Percentiles rank a stretch among this genome's conserved stretches.
Evolutionary conservation across 2,329 filamentous ascomycete genomes (phyloP).

Genomic region (Paraphaeosphaeria minitans): DNA sequence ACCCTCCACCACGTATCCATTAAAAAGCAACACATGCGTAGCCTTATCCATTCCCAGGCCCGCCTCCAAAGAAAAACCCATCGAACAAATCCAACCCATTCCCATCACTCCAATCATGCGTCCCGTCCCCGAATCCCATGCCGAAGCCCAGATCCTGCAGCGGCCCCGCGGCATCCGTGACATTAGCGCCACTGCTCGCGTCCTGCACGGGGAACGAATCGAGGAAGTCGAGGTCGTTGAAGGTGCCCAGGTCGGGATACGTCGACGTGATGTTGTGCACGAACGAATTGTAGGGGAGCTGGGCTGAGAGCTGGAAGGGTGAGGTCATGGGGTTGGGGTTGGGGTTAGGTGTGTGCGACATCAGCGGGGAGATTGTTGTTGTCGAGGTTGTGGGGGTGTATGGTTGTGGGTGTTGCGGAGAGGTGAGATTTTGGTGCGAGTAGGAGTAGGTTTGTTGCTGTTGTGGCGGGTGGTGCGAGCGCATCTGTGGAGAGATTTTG

Average conservation of each 20-base stretch:
- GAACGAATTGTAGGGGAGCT: conserved; percentile 39
- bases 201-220: conserved; percentile 53
- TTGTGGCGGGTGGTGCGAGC: conserved; percentile 26
- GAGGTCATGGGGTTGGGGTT: conserved; percentile 17
- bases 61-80: conserved; percentile 56
- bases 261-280: conserved; percentile 30
- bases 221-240: conserved; percentile 61
- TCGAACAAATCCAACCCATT: conserved; percentile 63
- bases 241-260: conserved; percentile 41
- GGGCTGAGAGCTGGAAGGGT: conserved; percentile 36
- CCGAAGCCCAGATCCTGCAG: conserved; percentile 65
- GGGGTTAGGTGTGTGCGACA: conserved; percentile 22
- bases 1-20: neutral
- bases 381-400: conserved; percentile 23
- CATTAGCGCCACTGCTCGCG: conserved; percentile 13
- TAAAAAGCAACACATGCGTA: neutral
- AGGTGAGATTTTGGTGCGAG: conserved; percentile 20
- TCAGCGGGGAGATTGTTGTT: conserved; percentile 26
- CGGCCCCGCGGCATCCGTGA: conserved; percentile 53
- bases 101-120: conserved; percentile 62
- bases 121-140: conserved; percentile 49
- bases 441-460: conserved; percentile 27
- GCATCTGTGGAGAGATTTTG: conserved; percentile 45
- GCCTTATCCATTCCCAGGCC: conserved; percentile 1
- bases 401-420: conserved; percentile 23